Evolutionary conservation across 805 yeast species (phyloP).

Genomic region (Lipomyces sp.): DNA sequence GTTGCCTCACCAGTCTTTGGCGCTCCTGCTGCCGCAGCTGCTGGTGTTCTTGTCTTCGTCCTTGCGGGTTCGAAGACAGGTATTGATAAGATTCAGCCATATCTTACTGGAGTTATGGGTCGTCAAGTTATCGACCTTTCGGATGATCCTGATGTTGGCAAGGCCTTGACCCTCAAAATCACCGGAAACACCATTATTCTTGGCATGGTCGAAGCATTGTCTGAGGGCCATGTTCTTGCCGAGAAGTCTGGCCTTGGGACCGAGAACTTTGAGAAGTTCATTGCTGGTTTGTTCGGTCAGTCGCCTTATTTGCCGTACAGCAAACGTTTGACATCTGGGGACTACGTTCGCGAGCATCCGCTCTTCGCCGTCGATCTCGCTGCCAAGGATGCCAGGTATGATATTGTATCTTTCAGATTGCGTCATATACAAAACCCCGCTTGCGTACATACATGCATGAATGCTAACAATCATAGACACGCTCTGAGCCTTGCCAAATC

Average conservation of each 20-base stretch:
- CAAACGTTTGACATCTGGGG: conserved; percentile 35
- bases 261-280: conserved; percentile 34
- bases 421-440: neutral
- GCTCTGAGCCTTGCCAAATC: conserved; percentile 40
- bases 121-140: conserved; percentile 37
- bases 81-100: conserved; percentile 38
- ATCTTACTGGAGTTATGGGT: conserved; percentile 41
- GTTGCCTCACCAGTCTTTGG: conserved; percentile 44
- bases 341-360: conserved; percentile 39
- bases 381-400: conserved; percentile 38
- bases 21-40: conserved; percentile 41
- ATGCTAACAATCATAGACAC: conserved; percentile 24
- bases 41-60: conserved; percentile 40
- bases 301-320: conserved; percentile 35
- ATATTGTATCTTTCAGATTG: neutral
- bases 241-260: conserved; percentile 41
- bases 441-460: neutral
- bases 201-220: conserved; percentile 42
- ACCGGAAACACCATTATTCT: conserved; percentile 43
- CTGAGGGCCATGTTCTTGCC: conserved; percentile 40
- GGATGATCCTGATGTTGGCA: conserved; percentile 39
- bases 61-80: conserved; percentile 39
- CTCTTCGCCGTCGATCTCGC: conserved; percentile 40
- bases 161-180: conserved; percentile 40
- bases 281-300: conserved; percentile 34